Conservation (phyloP, 2,329 filamentous ascomycete genomes). For the Epichloe glyceriae region DNA sequence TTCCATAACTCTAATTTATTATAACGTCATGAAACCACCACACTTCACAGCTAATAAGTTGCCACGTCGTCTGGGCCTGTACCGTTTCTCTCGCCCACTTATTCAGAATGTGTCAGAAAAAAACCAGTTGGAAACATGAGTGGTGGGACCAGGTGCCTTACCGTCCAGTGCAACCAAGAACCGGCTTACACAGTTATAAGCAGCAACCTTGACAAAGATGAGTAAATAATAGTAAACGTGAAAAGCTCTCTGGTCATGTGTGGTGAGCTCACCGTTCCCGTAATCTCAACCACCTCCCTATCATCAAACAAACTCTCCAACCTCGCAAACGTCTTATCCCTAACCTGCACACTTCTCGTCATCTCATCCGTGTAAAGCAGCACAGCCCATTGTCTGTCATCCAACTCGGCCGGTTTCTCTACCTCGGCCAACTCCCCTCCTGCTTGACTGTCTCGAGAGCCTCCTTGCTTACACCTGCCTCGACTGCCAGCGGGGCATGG, state of each 20-base stretch:
- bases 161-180: conserved; percentile 74
- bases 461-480: conserved; percentile 41
- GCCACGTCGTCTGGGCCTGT: conserved; percentile 32
- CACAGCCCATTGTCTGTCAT: conserved; percentile 52
- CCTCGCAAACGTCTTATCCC: conserved; percentile 52
- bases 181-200: conserved; percentile 75
- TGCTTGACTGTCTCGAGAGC: conserved; percentile 33
- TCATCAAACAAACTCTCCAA: conserved; percentile 52
- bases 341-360: conserved; percentile 60
- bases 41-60: conserved; percentile 17
- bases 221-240: not conserved
- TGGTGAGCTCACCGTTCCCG: conserved; percentile 45
- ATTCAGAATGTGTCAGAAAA: conserved; percentile 6
- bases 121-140: not conserved
- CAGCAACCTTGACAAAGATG: conserved; percentile 35
- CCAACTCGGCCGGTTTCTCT: conserved; percentile 29
- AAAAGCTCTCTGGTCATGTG: too few relatives aligned
- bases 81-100: conserved; percentile 48
- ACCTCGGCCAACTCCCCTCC: conserved; percentile 11
- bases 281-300: conserved; percentile 68
- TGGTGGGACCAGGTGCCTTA: conserved; percentile 24
- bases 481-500: conserved; percentile 55
- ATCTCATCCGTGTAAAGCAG: conserved; percentile 70
- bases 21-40: not conserved
- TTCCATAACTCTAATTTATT: conserved; percentile 4